Evolutionary conservation across 2,329 filamentous ascomycete genomes (phyloP).

Genomic region (Lachnellula suecica): DNA sequence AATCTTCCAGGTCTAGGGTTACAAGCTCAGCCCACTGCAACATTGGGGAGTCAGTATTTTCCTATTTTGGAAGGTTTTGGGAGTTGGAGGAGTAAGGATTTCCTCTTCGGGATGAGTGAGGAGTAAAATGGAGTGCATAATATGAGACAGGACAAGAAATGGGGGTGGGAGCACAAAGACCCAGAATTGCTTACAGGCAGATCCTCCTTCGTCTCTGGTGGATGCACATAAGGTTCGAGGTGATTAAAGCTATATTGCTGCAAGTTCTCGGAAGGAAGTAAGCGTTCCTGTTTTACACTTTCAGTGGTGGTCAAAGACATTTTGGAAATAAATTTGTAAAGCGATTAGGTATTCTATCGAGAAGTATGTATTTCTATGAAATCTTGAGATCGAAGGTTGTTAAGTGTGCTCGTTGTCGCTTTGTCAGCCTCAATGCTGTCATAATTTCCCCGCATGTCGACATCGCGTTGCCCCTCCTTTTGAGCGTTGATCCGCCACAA

Average conservation of each 20-base stretch:
- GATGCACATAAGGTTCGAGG: conserved; percentile 42
- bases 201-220: conserved; percentile 46
- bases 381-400: neutral
- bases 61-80: too few species aligned
- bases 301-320: conserved; percentile 22
- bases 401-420: neutral
- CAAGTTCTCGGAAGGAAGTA: conserved; percentile 15
- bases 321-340: neutral
- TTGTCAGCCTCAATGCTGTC: conserved; percentile 12
- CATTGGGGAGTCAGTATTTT: too few species aligned
- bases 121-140: too few species aligned
- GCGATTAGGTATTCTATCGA: too few species aligned
- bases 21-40: conserved; percentile 56
- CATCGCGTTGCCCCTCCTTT: conserved; percentile 7
- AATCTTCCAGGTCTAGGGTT: conserved; percentile 51
- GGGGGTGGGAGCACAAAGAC: too few species aligned
- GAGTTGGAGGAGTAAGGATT: too few species aligned
- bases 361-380: too few species aligned
- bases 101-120: too few species aligned
- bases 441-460: conserved; percentile 20
- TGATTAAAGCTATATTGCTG: conserved; percentile 24
- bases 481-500: too few species aligned
- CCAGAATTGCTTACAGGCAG: too few species aligned
- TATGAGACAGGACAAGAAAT: too few species aligned
- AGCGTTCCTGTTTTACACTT: conserved; percentile 5